Conservation (phyloP, 2,329 filamentous ascomycete species). For the Cercospora brassicicola region DNA sequence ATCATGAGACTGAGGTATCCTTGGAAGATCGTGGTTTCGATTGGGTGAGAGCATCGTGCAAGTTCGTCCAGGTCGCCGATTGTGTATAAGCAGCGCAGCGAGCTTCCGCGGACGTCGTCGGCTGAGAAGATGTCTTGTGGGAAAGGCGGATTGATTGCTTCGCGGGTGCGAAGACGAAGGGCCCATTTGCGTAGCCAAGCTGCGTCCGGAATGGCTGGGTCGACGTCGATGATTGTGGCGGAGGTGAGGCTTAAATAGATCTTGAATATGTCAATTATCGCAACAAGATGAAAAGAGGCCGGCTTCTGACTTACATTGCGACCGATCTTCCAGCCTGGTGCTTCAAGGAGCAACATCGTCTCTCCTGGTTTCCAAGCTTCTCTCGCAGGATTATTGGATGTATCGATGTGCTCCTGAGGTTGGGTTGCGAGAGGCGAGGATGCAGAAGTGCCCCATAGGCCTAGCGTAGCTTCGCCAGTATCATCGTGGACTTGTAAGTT, state of each 20-base stretch:
- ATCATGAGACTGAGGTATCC: conserved; percentile 50
- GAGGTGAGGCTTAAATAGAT: conserved; percentile 41
- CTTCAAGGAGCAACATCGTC: conserved; percentile 36
- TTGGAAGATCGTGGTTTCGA: conserved; percentile 39
- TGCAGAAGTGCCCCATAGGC: conserved; percentile 56
- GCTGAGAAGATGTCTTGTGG: conserved; percentile 38
- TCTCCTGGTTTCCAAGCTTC: conserved; percentile 35
- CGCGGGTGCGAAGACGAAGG: conserved; percentile 49
- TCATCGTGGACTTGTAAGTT: conserved; percentile 60
- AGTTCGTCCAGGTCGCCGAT: conserved; percentile 50
- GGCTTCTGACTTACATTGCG: conserved; percentile 31
- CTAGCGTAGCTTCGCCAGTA: conserved; percentile 55
- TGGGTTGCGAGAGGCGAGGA: conserved; percentile 26
- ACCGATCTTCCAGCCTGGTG: conserved; percentile 35
- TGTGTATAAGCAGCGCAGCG: conserved; percentile 43
- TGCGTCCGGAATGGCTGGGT: conserved; percentile 57
- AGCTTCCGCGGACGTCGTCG: conserved; percentile 25
- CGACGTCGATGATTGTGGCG: conserved; percentile 56
- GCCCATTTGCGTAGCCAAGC: conserved; percentile 56
- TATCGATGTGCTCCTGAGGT: conserved; percentile 1
- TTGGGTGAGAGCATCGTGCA: conserved; percentile 35
- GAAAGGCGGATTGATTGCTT: conserved; percentile 54
- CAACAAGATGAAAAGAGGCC: neutral
- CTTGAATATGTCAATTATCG: conserved; percentile 17
- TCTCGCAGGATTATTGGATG: conserved; percentile 6